phyloP scores from a whole-genome alignment of 2,329 filamentous ascomycete species.

The Colletotrichum siamense region DNA sequence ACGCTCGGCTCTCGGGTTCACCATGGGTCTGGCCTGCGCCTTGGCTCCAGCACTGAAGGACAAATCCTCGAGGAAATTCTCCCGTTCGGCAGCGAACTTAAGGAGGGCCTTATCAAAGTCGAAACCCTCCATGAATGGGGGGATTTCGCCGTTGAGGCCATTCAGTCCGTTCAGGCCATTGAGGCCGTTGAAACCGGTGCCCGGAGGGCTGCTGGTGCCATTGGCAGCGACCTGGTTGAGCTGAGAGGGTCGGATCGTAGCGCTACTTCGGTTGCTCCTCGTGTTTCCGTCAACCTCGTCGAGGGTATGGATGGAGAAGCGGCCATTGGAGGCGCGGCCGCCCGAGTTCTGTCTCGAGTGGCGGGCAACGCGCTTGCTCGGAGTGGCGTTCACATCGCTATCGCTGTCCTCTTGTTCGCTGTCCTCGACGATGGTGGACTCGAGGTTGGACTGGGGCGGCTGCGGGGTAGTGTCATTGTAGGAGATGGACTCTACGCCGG shows the following conservation, averaged over 20 bases:
- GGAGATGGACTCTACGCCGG: conserved; percentile 70
- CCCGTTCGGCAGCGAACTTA: conserved; percentile 95
- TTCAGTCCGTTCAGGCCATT: conserved; percentile 34
- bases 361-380: conserved; percentile 46
- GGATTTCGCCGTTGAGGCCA: conserved; percentile 11
- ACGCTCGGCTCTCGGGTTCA: conserved; percentile 81
- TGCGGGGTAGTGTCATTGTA: conserved; percentile 59
- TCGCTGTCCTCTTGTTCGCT: conserved; percentile 57
- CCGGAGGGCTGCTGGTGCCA: conserved; percentile 17
- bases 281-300: conserved; percentile 66
- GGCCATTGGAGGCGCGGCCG: conserved; percentile 62
- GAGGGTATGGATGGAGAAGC: conserved; percentile 59
- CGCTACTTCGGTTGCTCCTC: conserved; percentile 69
- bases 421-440: conserved; percentile 68
- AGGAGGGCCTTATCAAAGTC: conserved; percentile 93
- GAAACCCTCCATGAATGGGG: conserved; percentile 53
- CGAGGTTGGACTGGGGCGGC: conserved; percentile 48
- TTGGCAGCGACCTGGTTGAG: conserved; percentile 22
- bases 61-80: conserved; percentile 91
- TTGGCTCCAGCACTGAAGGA: conserved; percentile 87
- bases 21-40: conserved; percentile 72
- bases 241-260: conserved; percentile 61
- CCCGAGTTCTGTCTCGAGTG: conserved; percentile 68
- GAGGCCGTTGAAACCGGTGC: conserved; percentile 27
- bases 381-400: conserved; percentile 31